Percentiles rank a stretch among this genome's conserved stretches.
Conservation (phyloP, 805 yeast species). For the Kregervanrija pseudodelftensis region DNA sequence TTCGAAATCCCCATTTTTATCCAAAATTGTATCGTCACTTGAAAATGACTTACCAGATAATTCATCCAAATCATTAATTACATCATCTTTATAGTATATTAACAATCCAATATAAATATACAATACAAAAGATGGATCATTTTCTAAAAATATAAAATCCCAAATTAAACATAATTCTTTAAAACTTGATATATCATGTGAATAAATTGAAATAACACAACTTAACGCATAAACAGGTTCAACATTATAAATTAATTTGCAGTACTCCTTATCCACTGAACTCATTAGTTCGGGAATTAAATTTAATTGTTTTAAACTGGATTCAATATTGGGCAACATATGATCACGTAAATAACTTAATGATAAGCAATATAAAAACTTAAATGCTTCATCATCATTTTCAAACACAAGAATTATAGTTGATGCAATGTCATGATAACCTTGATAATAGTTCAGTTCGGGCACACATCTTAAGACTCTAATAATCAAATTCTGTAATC, state of each 20-base stretch:
- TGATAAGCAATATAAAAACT: constrained; percentile 49
- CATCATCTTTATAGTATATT: constrained; percentile 34
- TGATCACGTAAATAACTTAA: constrained; percentile 70
- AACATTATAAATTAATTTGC: constrained; percentile 31
- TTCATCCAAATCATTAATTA: constrained; percentile 30
- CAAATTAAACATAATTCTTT: constrained; percentile 52
- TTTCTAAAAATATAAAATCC: constrained; percentile 57
- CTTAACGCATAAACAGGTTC: constrained; percentile 69
- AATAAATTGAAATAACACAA: constrained; percentile 66
- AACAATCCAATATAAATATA: constrained; percentile 58
- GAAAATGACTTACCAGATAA: constrained; percentile 23
- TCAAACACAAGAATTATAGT: constrained; percentile 50
- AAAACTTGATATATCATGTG: constrained; percentile 57
- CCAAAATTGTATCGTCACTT: constrained; percentile 19
- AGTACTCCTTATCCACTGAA: constrained; percentile 38
- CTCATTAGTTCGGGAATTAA: constrained; percentile 59
- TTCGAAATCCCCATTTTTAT: constrained; percentile 11
- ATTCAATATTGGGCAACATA: constrained; percentile 64
- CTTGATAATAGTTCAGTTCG: constrained; percentile 74
- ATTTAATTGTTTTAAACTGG: constrained; percentile 57
- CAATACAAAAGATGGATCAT: constrained; percentile 46
- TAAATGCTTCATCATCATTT: constrained; percentile 29
- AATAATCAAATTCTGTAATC: constrained; percentile 39
- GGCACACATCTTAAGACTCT: constrained; percentile 57
- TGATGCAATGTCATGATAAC: constrained; percentile 82